These are phyloP conservation scores for Linderniella brevidens DNA, from an alignment of 257 asterid genomes.

Conservation along the genomic window DNA sequence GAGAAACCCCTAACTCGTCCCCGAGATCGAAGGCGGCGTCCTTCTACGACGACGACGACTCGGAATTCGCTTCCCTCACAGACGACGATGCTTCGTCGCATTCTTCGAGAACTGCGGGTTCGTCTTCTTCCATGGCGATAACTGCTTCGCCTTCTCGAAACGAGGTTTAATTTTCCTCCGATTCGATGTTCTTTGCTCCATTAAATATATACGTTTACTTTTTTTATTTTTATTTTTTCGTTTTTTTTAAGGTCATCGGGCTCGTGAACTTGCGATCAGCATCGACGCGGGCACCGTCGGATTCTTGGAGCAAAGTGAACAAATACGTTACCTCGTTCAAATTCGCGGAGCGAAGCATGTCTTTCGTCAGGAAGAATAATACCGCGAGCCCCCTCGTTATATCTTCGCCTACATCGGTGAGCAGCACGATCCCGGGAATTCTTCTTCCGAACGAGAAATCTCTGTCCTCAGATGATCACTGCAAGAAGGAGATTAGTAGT, in stretches of 20 bases:
- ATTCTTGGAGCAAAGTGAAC: slow-evolving; percentile 21
- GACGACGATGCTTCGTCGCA: slow-evolving; percentile 65
- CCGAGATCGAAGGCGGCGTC: slow-evolving; percentile 39
- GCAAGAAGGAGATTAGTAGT: no score
- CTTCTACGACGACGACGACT: slow-evolving; percentile 35
- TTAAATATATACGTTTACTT: not conserved
- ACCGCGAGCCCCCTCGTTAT: slow-evolving; percentile 17
- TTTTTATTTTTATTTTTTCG: not conserved
- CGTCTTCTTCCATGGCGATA: slow-evolving; percentile 27
- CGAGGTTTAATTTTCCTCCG: slow-evolving; percentile 30
- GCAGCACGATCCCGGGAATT: slow-evolving; percentile 17
- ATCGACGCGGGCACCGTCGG: slow-evolving; percentile 21
- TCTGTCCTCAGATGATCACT: no score
- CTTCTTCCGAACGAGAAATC: slow-evolving; percentile 10
- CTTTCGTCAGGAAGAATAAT: slow-evolving; percentile 30
- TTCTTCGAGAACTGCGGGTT: slow-evolving; percentile 51
- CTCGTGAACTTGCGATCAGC: slow-evolving; percentile 1
- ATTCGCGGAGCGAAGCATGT: slow-evolving; percentile 46
- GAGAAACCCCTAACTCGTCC: slow-evolving; percentile 48
- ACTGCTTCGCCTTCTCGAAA: slow-evolving; percentile 44
- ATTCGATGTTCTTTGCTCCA: slow-evolving; percentile 4
- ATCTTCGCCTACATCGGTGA: slow-evolving; percentile 35
- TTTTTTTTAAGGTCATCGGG: not conserved
- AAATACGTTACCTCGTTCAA: slow-evolving; percentile 24
- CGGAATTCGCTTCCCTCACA: slow-evolving; percentile 17